Percentiles rank a stretch among this genome's conserved stretches.
Conservation (phyloP, 2,329 filamentous ascomycete species). For the Aspergillus pseudonomiae region DNA sequence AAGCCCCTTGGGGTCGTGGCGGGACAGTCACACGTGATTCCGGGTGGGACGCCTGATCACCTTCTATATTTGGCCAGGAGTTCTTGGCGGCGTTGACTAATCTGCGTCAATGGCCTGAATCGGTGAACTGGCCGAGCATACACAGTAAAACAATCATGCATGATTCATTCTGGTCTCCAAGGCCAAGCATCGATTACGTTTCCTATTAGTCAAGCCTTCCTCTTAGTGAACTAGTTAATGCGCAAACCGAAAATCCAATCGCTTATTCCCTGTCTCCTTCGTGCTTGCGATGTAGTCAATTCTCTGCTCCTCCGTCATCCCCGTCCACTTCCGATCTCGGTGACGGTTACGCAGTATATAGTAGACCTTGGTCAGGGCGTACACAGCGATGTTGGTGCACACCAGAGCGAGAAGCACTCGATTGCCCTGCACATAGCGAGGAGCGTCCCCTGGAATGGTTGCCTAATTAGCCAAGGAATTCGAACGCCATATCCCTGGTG, state of each 20-base stretch:
- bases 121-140: not conserved
- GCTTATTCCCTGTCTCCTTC: constrained; percentile 36
- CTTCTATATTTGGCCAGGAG: not conserved
- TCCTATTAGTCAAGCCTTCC: not conserved
- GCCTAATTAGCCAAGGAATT: constrained; percentile 5
- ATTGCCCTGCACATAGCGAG: constrained; percentile 51
- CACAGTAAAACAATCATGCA: not conserved
- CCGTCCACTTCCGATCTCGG: constrained; percentile 34
- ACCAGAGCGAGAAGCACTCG: constrained; percentile 30
- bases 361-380: constrained; percentile 34
- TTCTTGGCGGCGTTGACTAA: constrained; percentile 5
- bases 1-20: not conserved
- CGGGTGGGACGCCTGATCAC: not conserved
- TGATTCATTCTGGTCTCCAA: not conserved
- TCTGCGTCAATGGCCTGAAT: not conserved
- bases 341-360: constrained; percentile 34
- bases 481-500: not conserved
- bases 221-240: constrained; percentile 19
- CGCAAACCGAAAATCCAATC: constrained; percentile 41
- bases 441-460: constrained; percentile 37
- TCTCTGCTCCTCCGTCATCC: constrained; percentile 33
- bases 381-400: constrained; percentile 30
- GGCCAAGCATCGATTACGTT: constrained; percentile 4
- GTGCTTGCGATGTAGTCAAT: constrained; percentile 34
- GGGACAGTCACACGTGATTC: constrained; percentile 4